Evolutionary conservation across 2,329 filamentous ascomycete genomes (phyloP).

Genomic region (Alternaria infectoria): DNA sequence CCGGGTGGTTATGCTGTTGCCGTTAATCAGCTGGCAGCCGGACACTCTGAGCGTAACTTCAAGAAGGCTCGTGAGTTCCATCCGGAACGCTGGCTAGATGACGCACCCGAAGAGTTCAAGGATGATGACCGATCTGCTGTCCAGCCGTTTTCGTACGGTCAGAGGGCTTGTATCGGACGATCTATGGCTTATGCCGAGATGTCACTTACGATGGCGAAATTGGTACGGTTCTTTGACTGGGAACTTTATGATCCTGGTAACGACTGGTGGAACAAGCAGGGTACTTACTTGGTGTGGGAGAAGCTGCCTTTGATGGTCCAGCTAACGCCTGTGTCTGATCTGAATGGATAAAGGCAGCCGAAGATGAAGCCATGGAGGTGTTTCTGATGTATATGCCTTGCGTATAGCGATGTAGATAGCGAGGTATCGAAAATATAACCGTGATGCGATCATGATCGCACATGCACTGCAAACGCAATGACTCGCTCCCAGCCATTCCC

Average conservation of each 20-base stretch:
- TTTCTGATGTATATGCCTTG: neutral
- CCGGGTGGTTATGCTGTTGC: constrained; percentile 25
- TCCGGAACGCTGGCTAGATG: constrained; percentile 14
- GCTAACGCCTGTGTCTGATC: neutral
- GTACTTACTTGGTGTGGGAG: constrained; percentile 9
- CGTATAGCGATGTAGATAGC: neutral
- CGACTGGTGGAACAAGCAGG: constrained; percentile 3
- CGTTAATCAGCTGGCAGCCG: constrained; percentile 20
- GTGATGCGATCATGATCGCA: neutral
- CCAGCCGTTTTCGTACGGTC: constrained; percentile 27
- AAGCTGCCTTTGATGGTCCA: constrained; percentile 5
- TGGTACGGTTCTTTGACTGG: constrained; percentile 4
- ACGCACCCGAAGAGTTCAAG: constrained; percentile 18
- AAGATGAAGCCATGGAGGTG: neutral
- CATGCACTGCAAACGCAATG: neutral
- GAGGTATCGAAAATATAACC: neutral
- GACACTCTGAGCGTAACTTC: constrained; percentile 26
- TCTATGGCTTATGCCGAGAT: neutral
- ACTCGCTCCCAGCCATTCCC: neutral
- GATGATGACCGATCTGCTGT: constrained; percentile 37
- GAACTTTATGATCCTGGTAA: neutral
- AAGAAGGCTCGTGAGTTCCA: constrained; percentile 15
- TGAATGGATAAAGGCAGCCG: neutral
- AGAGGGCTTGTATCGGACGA: constrained; percentile 19
- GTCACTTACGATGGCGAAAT: neutral